Conservation (phyloP, 2,329 filamentous ascomycete genomes). For the Orbilia oligospora region DNA sequence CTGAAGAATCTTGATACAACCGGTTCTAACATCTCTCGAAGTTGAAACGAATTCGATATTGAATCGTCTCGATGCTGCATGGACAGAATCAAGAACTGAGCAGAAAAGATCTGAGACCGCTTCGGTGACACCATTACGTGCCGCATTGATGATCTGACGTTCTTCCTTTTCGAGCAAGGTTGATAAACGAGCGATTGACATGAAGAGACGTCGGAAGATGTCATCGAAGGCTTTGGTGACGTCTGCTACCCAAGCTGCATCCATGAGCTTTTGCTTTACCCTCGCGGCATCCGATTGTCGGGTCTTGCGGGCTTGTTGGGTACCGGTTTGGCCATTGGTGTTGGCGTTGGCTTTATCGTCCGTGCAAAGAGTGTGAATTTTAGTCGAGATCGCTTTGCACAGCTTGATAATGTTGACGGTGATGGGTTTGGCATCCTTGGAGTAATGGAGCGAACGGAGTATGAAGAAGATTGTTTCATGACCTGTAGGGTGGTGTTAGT, state of each 20-base stretch:
- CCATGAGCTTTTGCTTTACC: constrained; percentile 27
- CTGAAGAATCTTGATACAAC: constrained; percentile 52
- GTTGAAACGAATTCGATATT: constrained; percentile 16
- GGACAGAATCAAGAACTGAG: constrained; percentile 58
- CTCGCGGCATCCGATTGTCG: constrained; percentile 36
- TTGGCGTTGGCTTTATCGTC: constrained; percentile 16
- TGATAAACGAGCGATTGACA: constrained; percentile 37
- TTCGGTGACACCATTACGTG: constrained; percentile 20
- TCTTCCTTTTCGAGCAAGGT: constrained; percentile 18
- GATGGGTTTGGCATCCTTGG: constrained; percentile 28
- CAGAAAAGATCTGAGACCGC: constrained; percentile 41
- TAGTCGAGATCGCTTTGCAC: constrained; percentile 46
- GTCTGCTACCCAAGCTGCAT: constrained; percentile 40
- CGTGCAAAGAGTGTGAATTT: constrained; percentile 33
- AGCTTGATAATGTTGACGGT: constrained; percentile 29
- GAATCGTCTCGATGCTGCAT: constrained; percentile 54
- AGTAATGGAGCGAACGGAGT: constrained; percentile 44
- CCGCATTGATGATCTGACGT: constrained; percentile 1
- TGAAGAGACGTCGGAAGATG: constrained; percentile 53
- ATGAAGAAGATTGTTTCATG: constrained; percentile 26
- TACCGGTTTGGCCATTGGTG: not conserved
- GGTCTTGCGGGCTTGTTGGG: constrained; percentile 29
- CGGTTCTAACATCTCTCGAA: constrained; percentile 58
- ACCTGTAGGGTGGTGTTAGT: not conserved
- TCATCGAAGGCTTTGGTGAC: constrained; percentile 44